phyloP scores from a whole-genome alignment of 2,329 filamentous ascomycete species.

The Pseudogymnoascus verrucosus region DNA sequence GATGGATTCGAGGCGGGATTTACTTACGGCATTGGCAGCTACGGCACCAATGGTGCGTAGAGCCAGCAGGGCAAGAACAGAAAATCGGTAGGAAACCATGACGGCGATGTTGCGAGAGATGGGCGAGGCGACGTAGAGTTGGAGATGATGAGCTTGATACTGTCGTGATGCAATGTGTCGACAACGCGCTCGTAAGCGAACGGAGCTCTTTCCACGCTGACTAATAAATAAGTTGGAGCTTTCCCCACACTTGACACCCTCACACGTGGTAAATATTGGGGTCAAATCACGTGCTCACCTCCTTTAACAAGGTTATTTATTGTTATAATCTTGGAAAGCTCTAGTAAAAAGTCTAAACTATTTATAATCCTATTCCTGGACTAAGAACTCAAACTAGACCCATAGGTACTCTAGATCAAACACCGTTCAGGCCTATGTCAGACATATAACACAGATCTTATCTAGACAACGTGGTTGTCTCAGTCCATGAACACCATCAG shows the following conservation, averaged over 20 bases:
- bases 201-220: neutral
- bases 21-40: constrained; percentile 53
- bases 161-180: neutral
- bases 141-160: neutral
- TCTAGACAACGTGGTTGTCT: neutral
- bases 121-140: neutral
- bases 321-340: neutral
- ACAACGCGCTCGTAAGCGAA: neutral
- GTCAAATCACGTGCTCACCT: neutral
- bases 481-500: neutral
- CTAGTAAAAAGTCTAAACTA: neutral
- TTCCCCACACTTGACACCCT: neutral
- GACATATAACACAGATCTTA: neutral
- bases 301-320: neutral
- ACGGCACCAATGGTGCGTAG: constrained; percentile 58
- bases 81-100: constrained; percentile 69
- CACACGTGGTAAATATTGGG: neutral
- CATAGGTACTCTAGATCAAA: neutral
- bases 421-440: neutral
- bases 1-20: constrained; percentile 22
- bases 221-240: neutral
- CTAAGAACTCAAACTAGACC: neutral
- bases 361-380: neutral
- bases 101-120: neutral
- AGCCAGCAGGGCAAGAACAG: constrained; percentile 64